Base-by-base conservation (phyloP, 176 grass and related monocot genomes). In the Dactylis glomerata region DNA sequence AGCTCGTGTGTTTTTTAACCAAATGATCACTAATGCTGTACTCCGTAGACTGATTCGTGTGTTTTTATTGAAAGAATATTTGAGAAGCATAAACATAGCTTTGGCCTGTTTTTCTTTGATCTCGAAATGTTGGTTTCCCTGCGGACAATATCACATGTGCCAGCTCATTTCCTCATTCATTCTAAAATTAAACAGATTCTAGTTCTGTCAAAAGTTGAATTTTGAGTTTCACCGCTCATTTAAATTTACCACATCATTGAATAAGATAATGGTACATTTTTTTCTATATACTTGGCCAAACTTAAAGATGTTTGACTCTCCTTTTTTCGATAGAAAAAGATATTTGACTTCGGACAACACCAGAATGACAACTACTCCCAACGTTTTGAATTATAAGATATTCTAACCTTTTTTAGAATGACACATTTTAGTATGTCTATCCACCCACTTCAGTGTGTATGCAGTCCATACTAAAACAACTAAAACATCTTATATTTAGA, bases 21-120 rank as follows among this genome's bases (percentile, higher is more conserved):
- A 5, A 11, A 65, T 55, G 19, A 5, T 68, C 33, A 8, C 63
- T 36, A 56, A 73, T 82, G 26, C 44, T 86, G 88, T 86, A 78
- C 44, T 50, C 19, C 16, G 12, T 73, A 20, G 15, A 22, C 32
- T 50, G 32, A 51, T 59, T 51, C 41, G 13, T 81, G n/a, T n/a
- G n/a, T n/a, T n/a, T n/a, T n/a, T n/a, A n/a, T n/a, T n/a, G n/a
- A n/a, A n/a, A n/a, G n/a, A n/a, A 76, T 40, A 12, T 26, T 52
- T 41, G 37, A 14, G 22, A 50, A 26, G 22, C 58, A 17, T 14
- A 52, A 27, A 14, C 22, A 26, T 5, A 75, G 20, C 22, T 57
- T 77, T 57, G 4, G 36, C 11, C 24, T 24, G 34, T 22, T 10
- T 57, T 28, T 78, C 34, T 40, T 27, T 78, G 6, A 44, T 8